Evolutionary conservation across 2,329 filamentous ascomycete genomes (phyloP), one percentile per base, ranked within the genome.

Genomic region (Karstenula rhodostoma): DNA sequence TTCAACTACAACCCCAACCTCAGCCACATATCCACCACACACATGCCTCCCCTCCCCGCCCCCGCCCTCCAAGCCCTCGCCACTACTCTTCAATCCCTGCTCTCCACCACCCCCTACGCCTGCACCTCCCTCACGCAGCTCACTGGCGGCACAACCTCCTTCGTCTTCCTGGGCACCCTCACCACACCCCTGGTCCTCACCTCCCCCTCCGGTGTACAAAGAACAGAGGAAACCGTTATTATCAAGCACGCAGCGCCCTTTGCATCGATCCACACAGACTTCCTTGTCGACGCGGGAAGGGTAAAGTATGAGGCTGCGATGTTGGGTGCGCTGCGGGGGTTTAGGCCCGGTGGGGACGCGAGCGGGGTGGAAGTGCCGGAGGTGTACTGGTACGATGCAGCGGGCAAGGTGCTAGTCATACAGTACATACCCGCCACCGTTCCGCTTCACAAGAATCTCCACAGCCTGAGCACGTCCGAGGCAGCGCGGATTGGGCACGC

Each of bases 91-190:
- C 27, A 59, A 35, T 19, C 27, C 17, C 9, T 23, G 15, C 48
- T 60, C 8, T 54, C 57, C 23, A 9, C 42, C 9, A 62, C 60
- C 13, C 25, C 33, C 12, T 59, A 53, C 52, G 57, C 53, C 9
- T 62, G 60, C 48, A 50, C 57, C 8, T 54, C 33, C 7, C 42
- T 62, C 3, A 50, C 22, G 7, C 19, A 43, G 13, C 29, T 60
- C n/a, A 48, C 22, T 9, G 57, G 53, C n/a, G 57, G 60, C 25
- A 62, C 57, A 8, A 57, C 60, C 12, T 59, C 52, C 32, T 62
- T 59, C 54, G 57, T 59, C 22, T 62, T 62, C 32, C 48, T 37
- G 1, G 57, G 57, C 8, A 17, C 15, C 4, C 33, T 60, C n/a
- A 22, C 19, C 12, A 52, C 29, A 33, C 60, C 60, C 17, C 27